These are phyloP conservation scores for Pyrenochaeta sp. DNA, from an alignment of 2,329 filamentous ascomycete genomes.

Conservation along the genomic window DNA sequence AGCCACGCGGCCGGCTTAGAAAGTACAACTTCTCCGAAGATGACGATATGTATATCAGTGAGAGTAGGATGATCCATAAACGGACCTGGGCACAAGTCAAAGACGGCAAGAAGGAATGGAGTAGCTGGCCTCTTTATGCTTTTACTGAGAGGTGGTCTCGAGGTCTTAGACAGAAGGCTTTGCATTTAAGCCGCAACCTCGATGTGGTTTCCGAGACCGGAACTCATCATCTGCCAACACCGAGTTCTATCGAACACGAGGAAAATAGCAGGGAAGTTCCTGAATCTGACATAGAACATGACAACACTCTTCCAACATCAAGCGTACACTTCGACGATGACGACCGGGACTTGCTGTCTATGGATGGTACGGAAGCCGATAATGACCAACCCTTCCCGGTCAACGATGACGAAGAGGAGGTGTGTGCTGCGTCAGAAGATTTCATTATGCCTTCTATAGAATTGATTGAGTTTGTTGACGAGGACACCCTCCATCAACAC, in stretches of 20 bases:
- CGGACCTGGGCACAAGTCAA: slow-evolving; percentile 33
- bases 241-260: slow-evolving; percentile 31
- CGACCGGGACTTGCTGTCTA: slow-evolving; percentile 35
- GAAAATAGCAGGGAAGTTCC: slow-evolving; percentile 1
- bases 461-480: slow-evolving; percentile 16
- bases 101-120: slow-evolving; percentile 27
- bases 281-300: neutral
- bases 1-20: neutral
- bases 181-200: too few species aligned
- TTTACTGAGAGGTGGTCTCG: slow-evolving; percentile 25
- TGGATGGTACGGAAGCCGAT: slow-evolving; percentile 22
- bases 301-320: slow-evolving; percentile 13
- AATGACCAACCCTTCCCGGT: slow-evolving; percentile 9
- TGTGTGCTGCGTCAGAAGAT: slow-evolving; percentile 15
- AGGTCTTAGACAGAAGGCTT: slow-evolving; percentile 15
- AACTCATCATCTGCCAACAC: slow-evolving; percentile 37
- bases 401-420: slow-evolving; percentile 6
- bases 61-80: slow-evolving; percentile 33
- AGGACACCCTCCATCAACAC: slow-evolving; percentile 21
- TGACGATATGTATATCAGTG: slow-evolving; percentile 47
- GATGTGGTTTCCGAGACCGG: too few species aligned
- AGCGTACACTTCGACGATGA: slow-evolving; percentile 35
- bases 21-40: slow-evolving; percentile 39
- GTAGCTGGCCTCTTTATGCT: slow-evolving; percentile 17
- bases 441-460: slow-evolving; percentile 36